These are phyloP conservation scores for Claviceps paspali DNA, from an alignment of 2,329 filamentous ascomycete species.

Conservation along the genomic window DNA sequence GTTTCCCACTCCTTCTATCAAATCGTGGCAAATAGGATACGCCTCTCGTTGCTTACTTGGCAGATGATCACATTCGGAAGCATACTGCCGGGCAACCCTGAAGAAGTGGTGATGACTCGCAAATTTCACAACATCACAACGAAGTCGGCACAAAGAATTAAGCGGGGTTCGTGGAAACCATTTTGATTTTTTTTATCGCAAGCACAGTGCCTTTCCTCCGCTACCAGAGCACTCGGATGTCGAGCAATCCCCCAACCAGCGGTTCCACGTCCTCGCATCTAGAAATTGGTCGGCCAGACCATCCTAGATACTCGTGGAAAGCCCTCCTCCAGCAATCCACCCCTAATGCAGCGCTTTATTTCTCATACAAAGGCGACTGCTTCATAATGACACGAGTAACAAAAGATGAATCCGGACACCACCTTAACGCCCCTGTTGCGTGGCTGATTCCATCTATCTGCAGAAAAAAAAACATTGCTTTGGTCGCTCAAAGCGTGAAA, in stretches of 20 bases:
- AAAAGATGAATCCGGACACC: constrained; percentile 48
- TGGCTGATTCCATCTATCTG: constrained; percentile 55
- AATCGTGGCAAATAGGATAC: too few species aligned
- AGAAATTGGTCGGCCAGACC: constrained; percentile 20
- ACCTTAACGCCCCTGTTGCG: constrained; percentile 55
- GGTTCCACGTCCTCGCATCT: constrained; percentile 46
- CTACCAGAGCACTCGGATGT: constrained; percentile 39
- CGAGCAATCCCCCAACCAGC: constrained; percentile 48
- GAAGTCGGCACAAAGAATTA: background rate
- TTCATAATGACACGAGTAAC: constrained; percentile 27
- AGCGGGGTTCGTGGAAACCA: constrained; percentile 31
- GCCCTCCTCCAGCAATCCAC: constrained; percentile 43
- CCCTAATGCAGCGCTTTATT: constrained; percentile 35
- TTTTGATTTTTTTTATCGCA: constrained; percentile 46
- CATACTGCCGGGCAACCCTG: too few species aligned
- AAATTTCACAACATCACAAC: too few species aligned
- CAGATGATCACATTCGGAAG: too few species aligned
- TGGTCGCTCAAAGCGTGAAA: constrained; percentile 1
- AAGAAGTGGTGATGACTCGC: too few species aligned
- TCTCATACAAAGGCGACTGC: constrained; percentile 27
- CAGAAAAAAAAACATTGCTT: constrained; percentile 22
- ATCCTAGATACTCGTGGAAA: constrained; percentile 39
- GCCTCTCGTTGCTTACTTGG: too few species aligned
- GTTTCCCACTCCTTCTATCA: too few species aligned
- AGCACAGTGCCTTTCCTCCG: constrained; percentile 35